phyloP scores from a whole-genome alignment of 2,329 filamentous ascomycete genomes.

The Tolypocladium ophioglossoides region DNA sequence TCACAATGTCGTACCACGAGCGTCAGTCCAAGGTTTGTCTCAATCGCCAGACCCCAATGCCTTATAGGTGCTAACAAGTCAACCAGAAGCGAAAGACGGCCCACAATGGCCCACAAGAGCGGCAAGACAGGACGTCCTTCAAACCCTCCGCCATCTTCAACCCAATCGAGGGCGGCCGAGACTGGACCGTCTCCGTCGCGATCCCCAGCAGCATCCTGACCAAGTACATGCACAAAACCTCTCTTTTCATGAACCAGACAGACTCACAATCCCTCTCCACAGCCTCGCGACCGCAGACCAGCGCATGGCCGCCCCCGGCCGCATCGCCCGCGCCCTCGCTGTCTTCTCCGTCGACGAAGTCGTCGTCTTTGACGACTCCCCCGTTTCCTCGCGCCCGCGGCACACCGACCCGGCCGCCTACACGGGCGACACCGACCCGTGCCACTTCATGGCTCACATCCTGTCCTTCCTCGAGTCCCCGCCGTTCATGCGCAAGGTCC shows the following conservation, averaged over 20 bases:
- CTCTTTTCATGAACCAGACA: background rate
- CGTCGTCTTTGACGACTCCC: slow-evolving; percentile 66
- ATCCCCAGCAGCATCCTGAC: slow-evolving; percentile 68
- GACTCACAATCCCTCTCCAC: background rate
- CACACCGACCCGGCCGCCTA: slow-evolving; percentile 41
- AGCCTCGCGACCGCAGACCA: slow-evolving; percentile 66
- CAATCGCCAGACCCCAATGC: background rate
- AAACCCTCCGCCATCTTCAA: slow-evolving; percentile 61
- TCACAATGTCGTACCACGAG: slow-evolving; percentile 21
- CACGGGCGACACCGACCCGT: slow-evolving; percentile 64
- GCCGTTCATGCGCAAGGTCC: slow-evolving; percentile 63
- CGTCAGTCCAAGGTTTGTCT: slow-evolving; percentile 18
- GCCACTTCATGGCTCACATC: slow-evolving; percentile 70
- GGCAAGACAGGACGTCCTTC: slow-evolving; percentile 32
- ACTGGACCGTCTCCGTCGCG: slow-evolving; percentile 68
- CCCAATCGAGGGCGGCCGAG: slow-evolving; percentile 48
- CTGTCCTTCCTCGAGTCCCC: slow-evolving; percentile 77
- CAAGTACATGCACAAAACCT: slow-evolving; percentile 39
- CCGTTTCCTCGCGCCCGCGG: slow-evolving; percentile 30
- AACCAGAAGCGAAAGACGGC: slow-evolving; percentile 40
- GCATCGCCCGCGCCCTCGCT: slow-evolving; percentile 69
- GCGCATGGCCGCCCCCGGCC: slow-evolving; percentile 61
- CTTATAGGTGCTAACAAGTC: background rate
- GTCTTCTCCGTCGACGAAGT: slow-evolving; percentile 82
- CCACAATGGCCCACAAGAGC: slow-evolving; percentile 20